Base-by-base conservation (phyloP, 2,329 filamentous ascomycete species). In the Arthroderma sp. region DNA sequence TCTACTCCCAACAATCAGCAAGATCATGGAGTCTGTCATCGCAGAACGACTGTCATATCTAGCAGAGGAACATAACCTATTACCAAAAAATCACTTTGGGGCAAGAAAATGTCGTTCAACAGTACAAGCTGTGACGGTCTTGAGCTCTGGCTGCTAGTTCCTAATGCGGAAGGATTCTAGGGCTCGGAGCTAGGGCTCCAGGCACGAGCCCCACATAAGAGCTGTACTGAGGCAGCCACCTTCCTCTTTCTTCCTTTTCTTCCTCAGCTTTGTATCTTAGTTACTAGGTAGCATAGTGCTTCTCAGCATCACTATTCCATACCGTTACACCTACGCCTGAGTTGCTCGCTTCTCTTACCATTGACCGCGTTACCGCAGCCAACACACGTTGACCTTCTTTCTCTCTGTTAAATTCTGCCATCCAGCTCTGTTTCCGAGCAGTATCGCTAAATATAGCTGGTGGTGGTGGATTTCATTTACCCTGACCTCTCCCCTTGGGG, bases 391-490 rank as follows among this genome's bases (percentile, higher is more conserved):
- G 32, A 11, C 32, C 3, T 34, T 34, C 32, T 34, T 34, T 34
- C 11, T 11, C 32, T 34, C 8, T 3, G 8, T 34, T 34, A 34
- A 2, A 34, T 9, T 34, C 32, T 34, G 15, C 15, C 15, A 22
- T 22, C 15, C 15, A 22, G 15, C 15, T 22, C 15, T 22, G 15
- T 22, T 22, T 22, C 15, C 15, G 15, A 22, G 15, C 15, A 22
- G 15, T 22, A 22, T 22, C 15, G 1, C 15, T 22, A 22, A 22
- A 22, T 22, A 22, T 22, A 22, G 2, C 37, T 39, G 37, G 37
- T 39, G 37, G 37, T 39, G 37, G 37, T 39, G 37, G 37, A 39
- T 39, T 39, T 39, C 37, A 39, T 39, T 39, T 22, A 39, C 37
- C 37, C 37, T 39, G 37, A n/a, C 37, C 46, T 29, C 32, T 34